phyloP scores from a whole-genome alignment of 306 rosid species.

The Potentilla sterilis region DNA sequence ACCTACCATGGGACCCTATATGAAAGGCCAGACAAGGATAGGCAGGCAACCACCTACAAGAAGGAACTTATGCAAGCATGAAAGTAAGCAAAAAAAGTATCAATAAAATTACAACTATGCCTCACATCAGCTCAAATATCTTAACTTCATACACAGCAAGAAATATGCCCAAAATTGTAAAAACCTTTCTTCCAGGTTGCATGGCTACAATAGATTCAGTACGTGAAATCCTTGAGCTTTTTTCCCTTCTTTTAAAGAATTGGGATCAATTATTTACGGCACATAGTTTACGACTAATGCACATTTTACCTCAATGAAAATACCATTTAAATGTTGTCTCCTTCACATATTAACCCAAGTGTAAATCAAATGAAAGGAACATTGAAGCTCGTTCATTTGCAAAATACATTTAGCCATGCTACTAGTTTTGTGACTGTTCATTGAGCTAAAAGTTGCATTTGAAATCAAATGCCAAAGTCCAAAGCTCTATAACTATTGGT shows the following conservation, averaged over 20 bases:
- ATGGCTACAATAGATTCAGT: not conserved
- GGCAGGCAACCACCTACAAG: not conserved
- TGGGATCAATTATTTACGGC: not conserved
- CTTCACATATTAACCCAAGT: not conserved
- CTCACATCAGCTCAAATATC: no score
- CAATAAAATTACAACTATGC: no score
- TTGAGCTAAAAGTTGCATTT: not conserved
- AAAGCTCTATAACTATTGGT: not conserved
- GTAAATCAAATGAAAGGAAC: not conserved
- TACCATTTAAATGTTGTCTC: not conserved
- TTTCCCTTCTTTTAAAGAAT: not conserved
- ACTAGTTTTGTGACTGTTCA: not conserved
- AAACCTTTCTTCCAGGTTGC: no score
- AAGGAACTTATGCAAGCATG: not conserved
- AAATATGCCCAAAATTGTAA: no score
- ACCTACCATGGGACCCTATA: not conserved
- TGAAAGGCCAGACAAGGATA: not conserved
- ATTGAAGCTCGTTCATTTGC: no score
- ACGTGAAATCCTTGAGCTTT: not conserved
- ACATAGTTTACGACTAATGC: not conserved
- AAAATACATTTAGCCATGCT: no score
- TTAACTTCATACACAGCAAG: no score
- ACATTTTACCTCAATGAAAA: not conserved
- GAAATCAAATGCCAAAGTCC: not conserved
- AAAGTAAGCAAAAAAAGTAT: no score